Evolutionary conservation across 306 rosid species (phyloP).

Genomic region (Oemleria cerasiformis): DNA sequence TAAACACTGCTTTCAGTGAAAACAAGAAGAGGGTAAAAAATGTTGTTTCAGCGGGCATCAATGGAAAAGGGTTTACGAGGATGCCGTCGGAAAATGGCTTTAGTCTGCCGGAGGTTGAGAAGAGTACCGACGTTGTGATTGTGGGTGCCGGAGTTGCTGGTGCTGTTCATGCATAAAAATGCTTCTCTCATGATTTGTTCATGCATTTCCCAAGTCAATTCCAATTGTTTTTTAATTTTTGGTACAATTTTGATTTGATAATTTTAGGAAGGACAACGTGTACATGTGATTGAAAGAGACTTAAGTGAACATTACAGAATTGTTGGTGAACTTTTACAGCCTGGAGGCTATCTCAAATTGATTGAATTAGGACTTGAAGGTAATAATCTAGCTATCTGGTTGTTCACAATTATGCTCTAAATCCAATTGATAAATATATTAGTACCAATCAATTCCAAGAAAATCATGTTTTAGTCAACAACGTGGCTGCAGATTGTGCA

Average conservation of each 20-base stretch:
- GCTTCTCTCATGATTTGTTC: neutral
- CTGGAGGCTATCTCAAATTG: slow-evolving; percentile 80
- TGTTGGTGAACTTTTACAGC: slow-evolving; percentile 85
- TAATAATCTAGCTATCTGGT: slow-evolving; percentile 8
- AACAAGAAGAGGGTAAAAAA: slow-evolving; percentile 28
- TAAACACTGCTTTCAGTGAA: slow-evolving; percentile 17
- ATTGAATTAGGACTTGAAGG: slow-evolving; percentile 73
- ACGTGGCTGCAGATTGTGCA: slow-evolving; percentile 57
- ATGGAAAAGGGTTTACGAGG: slow-evolving; percentile 7
- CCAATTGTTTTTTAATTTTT: neutral
- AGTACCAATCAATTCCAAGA: neutral
- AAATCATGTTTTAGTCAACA: neutral
- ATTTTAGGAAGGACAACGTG: slow-evolving; percentile 59
- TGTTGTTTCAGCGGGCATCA: slow-evolving; percentile 2
- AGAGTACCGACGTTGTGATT: slow-evolving; percentile 43
- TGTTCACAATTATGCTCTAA: neutral
- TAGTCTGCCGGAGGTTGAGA: slow-evolving; percentile 12
- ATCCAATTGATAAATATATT: neutral
- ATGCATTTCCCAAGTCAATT: neutral
- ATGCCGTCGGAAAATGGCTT: neutral
- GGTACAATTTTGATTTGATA: slow-evolving; percentile 4
- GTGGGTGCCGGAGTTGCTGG: slow-evolving; percentile 97
- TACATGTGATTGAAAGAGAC: slow-evolving; percentile 78
- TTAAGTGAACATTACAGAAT: slow-evolving; percentile 72
- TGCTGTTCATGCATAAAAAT: slow-evolving; percentile 77